Evolutionary conservation across 768 basidiomycete genomes (phyloP), one percentile per base, ranked within the genome.

Genomic region (Russula ochroleuca): DNA sequence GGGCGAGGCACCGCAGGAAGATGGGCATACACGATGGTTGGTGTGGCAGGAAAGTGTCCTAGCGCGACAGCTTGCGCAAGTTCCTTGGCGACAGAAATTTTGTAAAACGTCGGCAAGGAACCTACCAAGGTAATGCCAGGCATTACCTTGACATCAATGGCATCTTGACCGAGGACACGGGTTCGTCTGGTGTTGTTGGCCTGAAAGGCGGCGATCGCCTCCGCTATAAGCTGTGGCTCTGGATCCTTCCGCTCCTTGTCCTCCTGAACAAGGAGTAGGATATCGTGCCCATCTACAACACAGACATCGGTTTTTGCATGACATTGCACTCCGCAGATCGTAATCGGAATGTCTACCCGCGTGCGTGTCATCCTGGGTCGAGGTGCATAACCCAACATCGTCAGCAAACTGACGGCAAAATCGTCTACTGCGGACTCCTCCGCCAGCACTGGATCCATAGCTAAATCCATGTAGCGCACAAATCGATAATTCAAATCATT

Each of bases 401-500:
- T 57, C 10, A 63, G 41, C 7, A 63, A n/a, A n/a, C 23, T 13
- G 19, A 63, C 57, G 40, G 38, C 31, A 23, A 58, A 63, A 28
- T 58, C 62, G 35, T 52, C 28, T 33, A 63, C 62, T 19, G 50
- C 49, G 38, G 56, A 33, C 19, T 58, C 56, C 19, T 58, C 56
- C 5, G 35, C 56, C 28, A 1, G 6, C 6, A 1, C 7, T 2
- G 3, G 31, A 15, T 5, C 0, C 41, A 43, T 58, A 14, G 56
- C 62, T n/a, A 47, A n/a, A 41, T 58, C 40, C 25, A 63, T 37
- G n/a, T 35, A 52, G n/a, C 37, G 37, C 23, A 25, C 35, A 9
- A 25, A 38, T 5, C 15, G 3, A 15, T n/a, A n/a, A 21, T 28
- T 28, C 5, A 5, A 6, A 19, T 49, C 49, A 28, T 28, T 28